Percentiles rank a stretch among this genome's conserved stretches.
phyloP scores from a whole-genome alignment of 2,329 filamentous ascomycete genomes.

The Ustulina deusta region DNA sequence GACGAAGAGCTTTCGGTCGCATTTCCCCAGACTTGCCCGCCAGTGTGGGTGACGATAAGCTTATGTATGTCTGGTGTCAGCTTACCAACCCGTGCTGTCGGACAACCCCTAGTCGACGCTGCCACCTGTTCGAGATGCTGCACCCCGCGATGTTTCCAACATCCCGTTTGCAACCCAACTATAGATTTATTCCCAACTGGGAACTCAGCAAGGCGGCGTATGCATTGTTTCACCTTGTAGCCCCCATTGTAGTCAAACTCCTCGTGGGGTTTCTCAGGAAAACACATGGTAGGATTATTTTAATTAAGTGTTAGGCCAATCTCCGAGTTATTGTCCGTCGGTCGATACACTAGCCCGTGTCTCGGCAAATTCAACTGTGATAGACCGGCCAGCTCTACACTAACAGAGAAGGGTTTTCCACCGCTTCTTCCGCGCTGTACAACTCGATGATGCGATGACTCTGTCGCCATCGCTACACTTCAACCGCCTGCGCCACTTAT shows the following conservation, averaged over 20 bases:
- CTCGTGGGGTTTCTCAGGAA: not conserved
- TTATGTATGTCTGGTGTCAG: constrained; percentile 13
- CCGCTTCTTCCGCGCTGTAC: too few relatives aligned
- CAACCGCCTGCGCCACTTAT: constrained; percentile 11
- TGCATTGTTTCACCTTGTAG: constrained; percentile 5
- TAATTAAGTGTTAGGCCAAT: constrained; percentile 3
- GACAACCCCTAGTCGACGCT: constrained; percentile 3
- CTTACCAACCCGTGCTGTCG: not conserved
- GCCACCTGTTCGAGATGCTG: constrained; percentile 14
- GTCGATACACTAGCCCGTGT: not conserved
- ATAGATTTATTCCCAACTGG: not conserved
- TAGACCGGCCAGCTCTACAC: not conserved
- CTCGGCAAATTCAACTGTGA: constrained; percentile 5
- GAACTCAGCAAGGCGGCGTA: not conserved
- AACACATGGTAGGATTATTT: not conserved
- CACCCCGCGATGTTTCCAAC: constrained; percentile 12
- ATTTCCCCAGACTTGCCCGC: constrained; percentile 27
- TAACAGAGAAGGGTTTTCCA: not conserved
- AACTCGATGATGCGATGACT: not conserved
- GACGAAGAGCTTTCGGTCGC: constrained; percentile 2
- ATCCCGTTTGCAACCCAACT: constrained; percentile 6
- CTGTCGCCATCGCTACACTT: not conserved
- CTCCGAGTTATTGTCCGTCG: constrained; percentile 11
- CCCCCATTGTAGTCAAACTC: not conserved
- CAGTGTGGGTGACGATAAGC: constrained; percentile 20